phyloP scores from a whole-genome alignment of 2,329 filamentous ascomycete genomes.

The Penicillium sp. region DNA sequence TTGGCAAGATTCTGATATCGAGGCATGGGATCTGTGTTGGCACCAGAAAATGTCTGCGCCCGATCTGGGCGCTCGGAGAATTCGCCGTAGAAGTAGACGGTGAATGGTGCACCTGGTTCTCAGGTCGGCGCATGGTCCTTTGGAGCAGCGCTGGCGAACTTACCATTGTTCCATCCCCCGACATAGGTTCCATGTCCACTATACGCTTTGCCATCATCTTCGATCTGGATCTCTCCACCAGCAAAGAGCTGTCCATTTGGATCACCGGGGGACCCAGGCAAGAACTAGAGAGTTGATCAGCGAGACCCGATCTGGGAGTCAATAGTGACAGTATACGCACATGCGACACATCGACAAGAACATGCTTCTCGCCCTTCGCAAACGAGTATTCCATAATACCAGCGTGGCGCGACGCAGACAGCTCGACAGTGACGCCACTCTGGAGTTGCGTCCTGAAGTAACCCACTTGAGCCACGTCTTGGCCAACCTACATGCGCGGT shows the following conservation, averaged over 20 bases:
- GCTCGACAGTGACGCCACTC: conserved; percentile 59
- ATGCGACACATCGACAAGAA: conserved; percentile 59
- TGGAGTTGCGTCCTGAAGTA: conserved; percentile 61
- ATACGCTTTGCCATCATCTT: conserved; percentile 42
- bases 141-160: not conserved
- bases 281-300: conserved; percentile 42
- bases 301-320: too few species aligned
- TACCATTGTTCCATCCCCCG: conserved; percentile 47
- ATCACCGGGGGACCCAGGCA: conserved; percentile 44
- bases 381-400: conserved; percentile 65
- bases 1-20: conserved; percentile 54
- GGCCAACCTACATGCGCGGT: conserved; percentile 43
- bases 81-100: conserved; percentile 47
- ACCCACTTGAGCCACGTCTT: conserved; percentile 59
- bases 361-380: conserved; percentile 53
- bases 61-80: conserved; percentile 39
- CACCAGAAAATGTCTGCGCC: conserved; percentile 39
- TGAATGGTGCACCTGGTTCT: conserved; percentile 38
- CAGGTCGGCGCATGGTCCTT: conserved; percentile 1
- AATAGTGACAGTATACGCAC: conserved; percentile 21
- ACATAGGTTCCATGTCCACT: conserved; percentile 49
- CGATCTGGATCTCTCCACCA: conserved; percentile 41
- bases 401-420: conserved; percentile 62
- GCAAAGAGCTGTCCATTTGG: conserved; percentile 44
- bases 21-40: conserved; percentile 36